Percentiles rank a stretch among this genome's conserved stretches.
These are phyloP conservation scores for Lentinula lateritia DNA, from an alignment of 768 basidiomycete genomes.

Conservation along the genomic window DNA sequence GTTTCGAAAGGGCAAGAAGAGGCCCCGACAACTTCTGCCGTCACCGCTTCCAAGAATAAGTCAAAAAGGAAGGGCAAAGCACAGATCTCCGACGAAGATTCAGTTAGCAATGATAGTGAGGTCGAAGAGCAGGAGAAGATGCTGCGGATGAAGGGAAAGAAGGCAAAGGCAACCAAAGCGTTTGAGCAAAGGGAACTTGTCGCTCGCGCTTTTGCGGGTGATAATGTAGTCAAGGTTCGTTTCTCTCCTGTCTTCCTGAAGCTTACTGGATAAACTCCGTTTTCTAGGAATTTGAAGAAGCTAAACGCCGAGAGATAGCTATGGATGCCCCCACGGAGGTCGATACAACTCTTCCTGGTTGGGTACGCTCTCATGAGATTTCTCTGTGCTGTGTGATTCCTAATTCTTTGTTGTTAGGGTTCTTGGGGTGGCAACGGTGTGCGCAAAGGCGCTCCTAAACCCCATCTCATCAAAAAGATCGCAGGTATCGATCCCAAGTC, in stretches of 20 bases:
- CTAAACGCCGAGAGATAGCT: slow-evolving; percentile 78
- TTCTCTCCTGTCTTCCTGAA: neutral
- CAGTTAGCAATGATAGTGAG: slow-evolving; percentile 61
- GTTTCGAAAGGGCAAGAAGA: slow-evolving; percentile 7
- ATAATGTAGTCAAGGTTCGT: slow-evolving; percentile 87
- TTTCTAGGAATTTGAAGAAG: slow-evolving; percentile 77
- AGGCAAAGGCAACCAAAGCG: slow-evolving; percentile 41
- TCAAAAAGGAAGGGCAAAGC: slow-evolving; percentile 35
- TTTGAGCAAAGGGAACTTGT: slow-evolving; percentile 93
- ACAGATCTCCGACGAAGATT: slow-evolving; percentile 29
- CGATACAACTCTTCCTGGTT: slow-evolving; percentile 90
- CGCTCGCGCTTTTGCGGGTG: slow-evolving; percentile 92
- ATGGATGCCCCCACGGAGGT: slow-evolving; percentile 83
- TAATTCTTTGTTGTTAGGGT: slow-evolving; percentile 46
- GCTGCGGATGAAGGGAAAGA: slow-evolving; percentile 35
- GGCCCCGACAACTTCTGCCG: slow-evolving; percentile 32
- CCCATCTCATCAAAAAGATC: slow-evolving; percentile 73
- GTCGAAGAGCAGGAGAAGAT: slow-evolving; percentile 62
- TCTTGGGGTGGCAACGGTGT: slow-evolving; percentile 86
- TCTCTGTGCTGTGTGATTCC: neutral
- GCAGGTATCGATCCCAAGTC: slow-evolving; percentile 74
- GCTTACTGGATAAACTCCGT: neutral
- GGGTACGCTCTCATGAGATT: slow-evolving; percentile 47
- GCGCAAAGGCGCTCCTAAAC: slow-evolving; percentile 53
- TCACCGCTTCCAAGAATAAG: slow-evolving; percentile 29